Percentiles rank a stretch among this genome's conserved stretches.
phyloP scores from a whole-genome alignment of 179 eudicot genomes.

The Beta corolliflora region DNA sequence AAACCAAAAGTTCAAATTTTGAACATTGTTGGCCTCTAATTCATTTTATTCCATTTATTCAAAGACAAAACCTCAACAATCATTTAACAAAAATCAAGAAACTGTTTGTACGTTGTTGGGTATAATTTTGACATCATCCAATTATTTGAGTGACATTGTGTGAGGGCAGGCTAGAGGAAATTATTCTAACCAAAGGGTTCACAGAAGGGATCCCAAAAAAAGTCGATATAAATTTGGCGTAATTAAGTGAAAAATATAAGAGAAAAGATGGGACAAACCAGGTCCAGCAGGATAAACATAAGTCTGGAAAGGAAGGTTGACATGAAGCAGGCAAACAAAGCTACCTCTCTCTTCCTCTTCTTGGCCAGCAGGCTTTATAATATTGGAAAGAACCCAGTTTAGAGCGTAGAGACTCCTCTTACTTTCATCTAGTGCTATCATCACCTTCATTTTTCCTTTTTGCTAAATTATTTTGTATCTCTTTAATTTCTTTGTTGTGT shows the following conservation, averaged over 20 bases:
- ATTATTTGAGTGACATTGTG: too few relatives aligned
- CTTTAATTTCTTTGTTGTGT: neutral
- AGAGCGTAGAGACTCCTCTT: slow-evolving; percentile 58
- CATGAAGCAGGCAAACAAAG: slow-evolving; percentile 50
- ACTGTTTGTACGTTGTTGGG: too few relatives aligned
- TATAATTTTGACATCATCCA: too few relatives aligned
- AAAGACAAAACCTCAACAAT: too few relatives aligned
- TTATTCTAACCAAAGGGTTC: too few relatives aligned
- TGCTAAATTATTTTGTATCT: neutral
- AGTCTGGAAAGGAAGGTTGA: slow-evolving; percentile 49
- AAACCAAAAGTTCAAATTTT: too few relatives aligned
- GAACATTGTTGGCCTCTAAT: too few relatives aligned
- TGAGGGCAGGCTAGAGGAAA: too few relatives aligned
- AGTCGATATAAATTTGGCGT: neutral
- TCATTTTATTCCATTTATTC: too few relatives aligned
- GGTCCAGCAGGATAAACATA: slow-evolving; percentile 60
- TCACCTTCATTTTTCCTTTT: slow-evolving; percentile 34
- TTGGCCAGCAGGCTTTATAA: slow-evolving; percentile 16
- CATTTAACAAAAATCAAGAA: too few relatives aligned
- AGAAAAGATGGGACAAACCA: slow-evolving; percentile 28
- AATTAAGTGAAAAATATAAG: neutral
- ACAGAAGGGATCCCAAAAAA: too few relatives aligned
- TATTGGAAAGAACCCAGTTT: slow-evolving; percentile 48
- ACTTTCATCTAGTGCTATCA: slow-evolving; percentile 53
- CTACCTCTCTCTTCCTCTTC: slow-evolving; percentile 26